Evolutionary conservation across 2,329 filamentous ascomycete species (phyloP), one percentile per base, ranked within the genome.

Genomic region (Sarocladiaceae sp.): DNA sequence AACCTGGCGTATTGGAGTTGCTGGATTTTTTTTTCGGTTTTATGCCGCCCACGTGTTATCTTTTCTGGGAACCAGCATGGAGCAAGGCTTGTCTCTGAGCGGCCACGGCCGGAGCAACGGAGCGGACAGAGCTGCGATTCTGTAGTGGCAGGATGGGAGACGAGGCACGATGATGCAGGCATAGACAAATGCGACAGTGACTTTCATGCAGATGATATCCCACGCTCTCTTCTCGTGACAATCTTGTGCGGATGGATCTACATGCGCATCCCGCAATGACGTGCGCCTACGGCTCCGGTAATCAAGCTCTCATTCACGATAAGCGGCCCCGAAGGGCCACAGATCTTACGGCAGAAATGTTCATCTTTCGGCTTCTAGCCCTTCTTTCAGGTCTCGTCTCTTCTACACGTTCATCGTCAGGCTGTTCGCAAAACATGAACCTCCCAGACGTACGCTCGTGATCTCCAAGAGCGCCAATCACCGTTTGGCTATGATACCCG

Each of bases 171-270:
- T 16, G 37, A 27, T 29, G 21, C 9, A 27, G 23, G 37, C 37
- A 41, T 41, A 41, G 37, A 41, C 4, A 27, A 41, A 41, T 41
- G 24, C 20, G 24, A 41, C n/a, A 41, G 37, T 24, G 37, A 41
- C 37, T 41, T 11, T 29, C 11, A 18, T 29, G 24, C 24, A 41
- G 4, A 29, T 7, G 18, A 12, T 9, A 27, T 11, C 33, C 19
- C 16, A 15, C 21, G 21, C 20, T 16, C 15, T 9, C n/a, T 29
- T 9, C 7, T n/a, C n/a, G n/a, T n/a, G n/a, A n/a, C n/a, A n/a
- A n/a, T n/a, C n/a, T n/a, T n/a, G n/a, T n/a, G n/a, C n/a, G n/a
- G n/a, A n/a, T n/a, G n/a, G n/a, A n/a, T n/a, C n/a, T n/a, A n/a
- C n/a, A n/a, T n/a, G n/a, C n/a, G n/a, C n/a, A n/a, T n/a, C n/a